Evolutionary conservation across 768 basidiomycete species (phyloP).

Genomic region (Amanita exitialis): DNA sequence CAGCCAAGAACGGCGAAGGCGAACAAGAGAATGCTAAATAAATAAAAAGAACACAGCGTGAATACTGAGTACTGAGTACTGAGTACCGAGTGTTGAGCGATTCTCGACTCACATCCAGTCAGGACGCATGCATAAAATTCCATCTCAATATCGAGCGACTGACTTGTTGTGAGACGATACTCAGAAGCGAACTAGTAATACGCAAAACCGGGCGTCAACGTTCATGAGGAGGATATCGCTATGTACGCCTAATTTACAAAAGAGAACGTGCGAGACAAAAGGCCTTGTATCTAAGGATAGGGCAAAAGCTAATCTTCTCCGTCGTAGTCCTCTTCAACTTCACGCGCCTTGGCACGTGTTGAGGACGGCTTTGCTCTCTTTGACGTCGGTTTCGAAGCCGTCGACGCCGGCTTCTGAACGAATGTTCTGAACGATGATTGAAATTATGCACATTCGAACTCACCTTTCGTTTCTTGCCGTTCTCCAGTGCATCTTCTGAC

Average conservation of each 20-base stretch:
- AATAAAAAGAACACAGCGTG: too few species aligned
- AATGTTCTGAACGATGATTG: background rate
- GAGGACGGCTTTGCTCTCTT: slow-evolving; percentile 35
- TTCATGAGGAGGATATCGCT: background rate
- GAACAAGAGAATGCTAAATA: too few species aligned
- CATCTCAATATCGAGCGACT: too few species aligned
- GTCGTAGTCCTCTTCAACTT: slow-evolving; percentile 27
- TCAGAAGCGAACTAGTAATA: too few species aligned
- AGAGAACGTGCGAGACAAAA: background rate
- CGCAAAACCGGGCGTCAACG: too few species aligned
- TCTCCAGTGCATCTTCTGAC: slow-evolving; percentile 35
- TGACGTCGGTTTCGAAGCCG: slow-evolving; percentile 33
- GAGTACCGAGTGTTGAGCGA: too few species aligned
- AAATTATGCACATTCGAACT: slow-evolving; percentile 5
- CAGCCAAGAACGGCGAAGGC: too few species aligned
- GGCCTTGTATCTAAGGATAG: background rate
- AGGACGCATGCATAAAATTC: too few species aligned
- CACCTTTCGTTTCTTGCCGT: slow-evolving; percentile 68
- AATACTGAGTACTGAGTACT: too few species aligned
- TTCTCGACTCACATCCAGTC: too few species aligned
- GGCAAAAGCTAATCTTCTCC: slow-evolving; percentile 1
- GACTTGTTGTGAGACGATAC: too few species aligned
- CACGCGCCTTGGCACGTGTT: slow-evolving; percentile 36
- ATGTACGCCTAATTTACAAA: background rate
- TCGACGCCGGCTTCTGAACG: slow-evolving; percentile 30